These are phyloP conservation scores for Macrophomina pseudophaseolina DNA, from an alignment of 2,329 filamentous ascomycete species.

Conservation along the genomic window DNA sequence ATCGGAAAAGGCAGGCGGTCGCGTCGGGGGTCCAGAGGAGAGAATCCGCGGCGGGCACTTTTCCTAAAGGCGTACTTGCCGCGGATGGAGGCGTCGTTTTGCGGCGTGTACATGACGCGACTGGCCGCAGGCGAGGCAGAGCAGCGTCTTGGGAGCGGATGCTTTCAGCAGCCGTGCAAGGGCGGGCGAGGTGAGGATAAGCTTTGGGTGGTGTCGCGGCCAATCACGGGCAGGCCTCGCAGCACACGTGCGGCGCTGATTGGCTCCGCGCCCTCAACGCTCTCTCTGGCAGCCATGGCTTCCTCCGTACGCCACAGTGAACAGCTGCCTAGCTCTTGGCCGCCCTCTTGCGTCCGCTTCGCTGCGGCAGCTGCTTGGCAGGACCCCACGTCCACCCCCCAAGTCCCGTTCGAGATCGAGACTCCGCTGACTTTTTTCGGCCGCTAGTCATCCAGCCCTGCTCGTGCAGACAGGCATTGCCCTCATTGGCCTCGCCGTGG, in stretches of 20 bases:
- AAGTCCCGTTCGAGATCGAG: background rate
- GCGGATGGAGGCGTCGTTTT: background rate
- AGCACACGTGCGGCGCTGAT: constrained; percentile 8
- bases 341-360: constrained; percentile 6
- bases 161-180: constrained; percentile 6
- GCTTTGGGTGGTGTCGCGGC: background rate
- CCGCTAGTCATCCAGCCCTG: constrained; percentile 19
- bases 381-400: background rate
- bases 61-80: background rate
- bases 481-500: constrained; percentile 7
- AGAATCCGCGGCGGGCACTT: background rate
- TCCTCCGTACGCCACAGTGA: constrained; percentile 16
- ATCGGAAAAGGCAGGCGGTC: background rate
- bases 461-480: constrained; percentile 13
- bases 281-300: background rate
- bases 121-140: background rate
- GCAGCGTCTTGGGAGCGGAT: background rate
- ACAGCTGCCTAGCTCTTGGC: constrained; percentile 16
- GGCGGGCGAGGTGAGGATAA: constrained; percentile 10
- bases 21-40: background rate
- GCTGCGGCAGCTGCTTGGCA: constrained; percentile 15
- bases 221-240: background rate
- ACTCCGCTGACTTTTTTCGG: background rate
- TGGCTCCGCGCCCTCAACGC: constrained; percentile 10
- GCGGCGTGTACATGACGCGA: background rate